Conservation (phyloP, 805 yeast genomes). For the Starmerella cellae region DNA sequence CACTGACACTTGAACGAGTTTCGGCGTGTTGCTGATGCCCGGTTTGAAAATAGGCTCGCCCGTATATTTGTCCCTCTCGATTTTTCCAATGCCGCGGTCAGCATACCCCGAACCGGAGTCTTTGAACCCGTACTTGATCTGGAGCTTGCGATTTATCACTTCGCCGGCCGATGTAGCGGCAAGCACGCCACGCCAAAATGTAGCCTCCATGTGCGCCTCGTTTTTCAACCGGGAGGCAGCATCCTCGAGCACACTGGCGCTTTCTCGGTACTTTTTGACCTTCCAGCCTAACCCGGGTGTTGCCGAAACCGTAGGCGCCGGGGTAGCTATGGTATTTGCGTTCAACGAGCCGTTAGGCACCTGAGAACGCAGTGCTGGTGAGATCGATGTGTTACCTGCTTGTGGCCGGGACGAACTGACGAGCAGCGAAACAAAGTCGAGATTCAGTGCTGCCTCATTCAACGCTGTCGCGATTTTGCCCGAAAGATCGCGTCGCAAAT, state of each 20-base stretch:
- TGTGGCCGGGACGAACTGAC: constrained; percentile 73
- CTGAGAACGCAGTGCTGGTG: constrained; percentile 21
- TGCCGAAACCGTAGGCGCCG: constrained; percentile 13
- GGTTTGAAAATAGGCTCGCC: constrained; percentile 35
- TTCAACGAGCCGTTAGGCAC: constrained; percentile 23
- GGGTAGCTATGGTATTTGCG: constrained; percentile 23
- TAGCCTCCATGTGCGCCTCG: constrained; percentile 48
- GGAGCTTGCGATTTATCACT: constrained; percentile 54
- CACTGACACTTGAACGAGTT: constrained; percentile 43
- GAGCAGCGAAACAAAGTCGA: constrained; percentile 76
- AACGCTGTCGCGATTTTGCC: constrained; percentile 41
- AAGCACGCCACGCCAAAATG: constrained; percentile 49
- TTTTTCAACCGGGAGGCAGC: constrained; percentile 40
- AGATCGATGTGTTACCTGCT: constrained; percentile 76
- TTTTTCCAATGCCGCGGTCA: constrained; percentile 58
- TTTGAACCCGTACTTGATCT: constrained; percentile 79
- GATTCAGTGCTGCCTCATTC: constrained; percentile 76
- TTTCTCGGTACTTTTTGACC: constrained; percentile 47
- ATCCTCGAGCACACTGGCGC: constrained; percentile 38
- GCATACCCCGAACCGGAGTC: constrained; percentile 74
- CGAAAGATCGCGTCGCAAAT: constrained; percentile 21
- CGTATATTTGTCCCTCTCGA: constrained; percentile 23
- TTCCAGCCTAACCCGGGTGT: constrained; percentile 61
- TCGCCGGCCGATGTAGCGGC: constrained; percentile 35
- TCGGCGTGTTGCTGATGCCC: constrained; percentile 28